Percentiles rank a stretch among this genome's conserved stretches.
Conservation (phyloP, 306 rosid species). For the Lotus japonicus region DNA sequence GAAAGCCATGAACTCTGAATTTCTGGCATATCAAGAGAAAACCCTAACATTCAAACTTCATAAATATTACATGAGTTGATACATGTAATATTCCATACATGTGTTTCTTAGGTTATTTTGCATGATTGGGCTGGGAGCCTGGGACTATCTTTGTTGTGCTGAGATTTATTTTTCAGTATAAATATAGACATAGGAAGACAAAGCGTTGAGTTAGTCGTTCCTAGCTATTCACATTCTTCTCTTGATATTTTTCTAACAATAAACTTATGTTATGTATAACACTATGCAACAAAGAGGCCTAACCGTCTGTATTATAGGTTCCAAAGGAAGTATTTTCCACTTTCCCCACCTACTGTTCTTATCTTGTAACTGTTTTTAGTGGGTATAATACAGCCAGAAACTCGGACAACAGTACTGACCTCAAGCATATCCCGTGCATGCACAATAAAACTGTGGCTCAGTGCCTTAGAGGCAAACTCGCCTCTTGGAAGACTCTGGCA, state of each 20-base stretch:
- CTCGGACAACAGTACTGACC: conserved; percentile 43
- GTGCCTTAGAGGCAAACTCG: conserved; percentile 78
- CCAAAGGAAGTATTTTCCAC: neutral
- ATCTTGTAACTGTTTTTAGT: neutral
- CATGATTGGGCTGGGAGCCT: neutral
- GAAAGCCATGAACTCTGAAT: neutral
- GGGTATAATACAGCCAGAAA: neutral
- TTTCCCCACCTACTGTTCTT: neutral
- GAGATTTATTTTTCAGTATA: neutral
- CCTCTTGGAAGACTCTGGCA: conserved; percentile 95
- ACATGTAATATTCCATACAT: no score
- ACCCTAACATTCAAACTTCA: neutral
- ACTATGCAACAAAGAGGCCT: neutral
- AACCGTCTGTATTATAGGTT: neutral
- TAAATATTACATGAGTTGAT: no score
- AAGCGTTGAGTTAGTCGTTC: neutral
- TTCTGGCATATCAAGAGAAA: neutral
- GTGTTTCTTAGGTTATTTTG: neutral
- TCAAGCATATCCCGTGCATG: conserved; percentile 84
- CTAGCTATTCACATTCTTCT: neutral
- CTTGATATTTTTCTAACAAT: neutral
- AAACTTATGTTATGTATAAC: neutral
- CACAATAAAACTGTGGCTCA: conserved; percentile 85
- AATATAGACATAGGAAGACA: neutral
- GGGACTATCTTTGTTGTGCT: neutral